These are phyloP conservation scores for Sporothrix pseudoabietina DNA, from an alignment of 2,329 filamentous ascomycete species.

Conservation along the genomic window DNA sequence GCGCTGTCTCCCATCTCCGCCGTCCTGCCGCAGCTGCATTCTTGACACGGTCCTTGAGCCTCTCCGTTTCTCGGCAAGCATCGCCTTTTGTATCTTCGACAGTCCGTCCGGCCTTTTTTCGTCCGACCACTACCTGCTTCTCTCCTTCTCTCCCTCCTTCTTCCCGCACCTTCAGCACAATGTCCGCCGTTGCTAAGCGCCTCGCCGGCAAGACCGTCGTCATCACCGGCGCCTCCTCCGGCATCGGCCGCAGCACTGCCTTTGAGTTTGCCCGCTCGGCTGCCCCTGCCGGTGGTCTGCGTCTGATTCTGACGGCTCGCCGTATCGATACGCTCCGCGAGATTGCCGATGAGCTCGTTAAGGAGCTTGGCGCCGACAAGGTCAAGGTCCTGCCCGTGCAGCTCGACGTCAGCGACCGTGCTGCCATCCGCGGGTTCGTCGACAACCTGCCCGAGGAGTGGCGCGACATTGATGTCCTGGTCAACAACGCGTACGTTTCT, in stretches of 20 bases:
- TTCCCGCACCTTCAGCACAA: constrained; percentile 22
- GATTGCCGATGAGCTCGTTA: constrained; percentile 73
- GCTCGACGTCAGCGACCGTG: constrained; percentile 81
- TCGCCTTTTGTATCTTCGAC: neutral
- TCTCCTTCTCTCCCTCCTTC: neutral
- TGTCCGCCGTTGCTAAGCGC: constrained; percentile 63
- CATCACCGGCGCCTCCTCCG: constrained; percentile 89
- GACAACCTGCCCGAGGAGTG: constrained; percentile 75
- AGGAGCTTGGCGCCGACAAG: constrained; percentile 79
- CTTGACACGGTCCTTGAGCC: neutral
- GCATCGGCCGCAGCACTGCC: constrained; percentile 83
- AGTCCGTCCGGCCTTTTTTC: neutral
- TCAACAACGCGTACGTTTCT: constrained; percentile 86
- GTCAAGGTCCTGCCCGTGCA: constrained; percentile 82
- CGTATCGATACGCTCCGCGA: constrained; percentile 76
- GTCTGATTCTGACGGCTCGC: constrained; percentile 85
- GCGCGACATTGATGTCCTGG: constrained; percentile 79
- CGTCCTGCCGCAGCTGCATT: constrained; percentile 4
- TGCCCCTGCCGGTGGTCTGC: constrained; percentile 65
- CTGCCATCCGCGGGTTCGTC: constrained; percentile 74
- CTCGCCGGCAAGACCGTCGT: constrained; percentile 91
- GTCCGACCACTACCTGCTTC: neutral
- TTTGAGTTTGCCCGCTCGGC: constrained; percentile 89
- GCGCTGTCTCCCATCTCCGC: constrained; percentile 6
- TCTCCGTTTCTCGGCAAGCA: neutral